phyloP scores from a whole-genome alignment of 2,329 filamentous ascomycete species.

The Pyrenophora graminea region DNA sequence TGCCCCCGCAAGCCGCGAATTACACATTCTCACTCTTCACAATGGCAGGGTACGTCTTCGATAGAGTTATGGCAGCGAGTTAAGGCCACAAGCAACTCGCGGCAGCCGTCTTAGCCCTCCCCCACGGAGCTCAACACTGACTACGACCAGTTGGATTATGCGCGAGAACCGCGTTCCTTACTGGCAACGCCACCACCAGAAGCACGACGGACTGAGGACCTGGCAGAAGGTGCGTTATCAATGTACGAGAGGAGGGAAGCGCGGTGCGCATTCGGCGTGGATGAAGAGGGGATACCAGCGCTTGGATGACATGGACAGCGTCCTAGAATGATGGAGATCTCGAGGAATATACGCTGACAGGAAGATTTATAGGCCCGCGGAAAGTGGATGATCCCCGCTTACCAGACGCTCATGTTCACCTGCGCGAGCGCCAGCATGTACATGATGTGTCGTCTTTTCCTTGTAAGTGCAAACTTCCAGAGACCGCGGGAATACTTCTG shows the following conservation, averaged over 20 bases:
- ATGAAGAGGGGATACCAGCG: background rate
- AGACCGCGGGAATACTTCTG: background rate
- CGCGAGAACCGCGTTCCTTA: slow-evolving; percentile 76
- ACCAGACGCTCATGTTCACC: slow-evolving; percentile 67
- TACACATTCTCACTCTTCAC: slow-evolving; percentile 45
- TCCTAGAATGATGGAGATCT: background rate
- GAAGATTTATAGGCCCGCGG: slow-evolving; percentile 64
- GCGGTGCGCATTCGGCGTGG: background rate
- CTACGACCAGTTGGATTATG: slow-evolving; percentile 57
- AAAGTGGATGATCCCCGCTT: slow-evolving; percentile 68
- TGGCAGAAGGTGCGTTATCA: slow-evolving; percentile 73
- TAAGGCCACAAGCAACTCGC: slow-evolving; percentile 13
- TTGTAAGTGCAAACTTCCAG: slow-evolving; percentile 45
- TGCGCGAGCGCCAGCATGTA: slow-evolving; percentile 69
- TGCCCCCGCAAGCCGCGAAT: slow-evolving; percentile 34
- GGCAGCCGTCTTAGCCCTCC: slow-evolving; percentile 13
- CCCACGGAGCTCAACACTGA: slow-evolving; percentile 34
- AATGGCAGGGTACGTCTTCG: slow-evolving; percentile 49
- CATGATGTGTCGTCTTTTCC: slow-evolving; percentile 72
- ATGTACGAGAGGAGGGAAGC: slow-evolving; percentile 13
- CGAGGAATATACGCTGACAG: slow-evolving; percentile 19
- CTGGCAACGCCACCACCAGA: slow-evolving; percentile 76
- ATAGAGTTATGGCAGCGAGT: slow-evolving; percentile 17
- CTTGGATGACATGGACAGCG: background rate
- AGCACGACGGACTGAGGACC: slow-evolving; percentile 71